Evolutionary conservation across 2,329 filamentous ascomycete genomes (phyloP), one percentile per base, ranked within the genome.

Genomic region (Aspergillus fumigatiaffinis): DNA sequence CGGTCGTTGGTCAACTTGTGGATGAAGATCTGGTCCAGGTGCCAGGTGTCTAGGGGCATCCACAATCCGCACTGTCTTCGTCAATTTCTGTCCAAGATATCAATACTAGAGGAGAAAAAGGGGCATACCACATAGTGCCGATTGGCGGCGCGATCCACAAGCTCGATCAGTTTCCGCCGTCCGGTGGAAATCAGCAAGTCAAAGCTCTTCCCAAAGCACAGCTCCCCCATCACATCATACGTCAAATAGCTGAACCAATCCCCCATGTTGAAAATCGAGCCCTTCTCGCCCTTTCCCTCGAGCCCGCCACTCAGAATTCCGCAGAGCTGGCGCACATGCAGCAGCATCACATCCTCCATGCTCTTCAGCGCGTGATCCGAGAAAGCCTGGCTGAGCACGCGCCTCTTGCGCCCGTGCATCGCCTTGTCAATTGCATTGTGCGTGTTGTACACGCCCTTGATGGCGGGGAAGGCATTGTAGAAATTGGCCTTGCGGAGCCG

Each of bases 301-400:
- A 60, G 57, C 8, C 61, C 64, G 29, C 64, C 66, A 1, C 59
- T 62, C 28, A 74, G 46, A 5, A 66, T 63, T 0, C 67, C 78
- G 66, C 86, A 88, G 61, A 90, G 87, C 21, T 83, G 83, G n/a
- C 86, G 79, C 50, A 89, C 80, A 66, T 89, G 87, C 62, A 80
- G 76, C 9, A 89, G 74, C 60, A 90, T 85, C 61, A 87, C 86
- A 57, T 82, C 79, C 73, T 90, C 86, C 80, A 89, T 87, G 66
- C 84, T 82, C 74, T 84, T 86, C 66, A 88, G 79, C 53, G 87
- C 86, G 44, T 78, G 75, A 56, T 88, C 86, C 0, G 84, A 85
- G 71, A 91, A 91, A 32, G 86, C 88, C 64, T 89, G 86, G n/a
- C 85, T 86, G 38, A 91, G 77, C 28, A 90, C 87, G 26, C 87